A percentile compares a stretch with the other conserved stretches of the same genome.
Evolutionary conservation across 2,329 filamentous ascomycete species (phyloP).

Genomic region (Cercospora beticola): DNA sequence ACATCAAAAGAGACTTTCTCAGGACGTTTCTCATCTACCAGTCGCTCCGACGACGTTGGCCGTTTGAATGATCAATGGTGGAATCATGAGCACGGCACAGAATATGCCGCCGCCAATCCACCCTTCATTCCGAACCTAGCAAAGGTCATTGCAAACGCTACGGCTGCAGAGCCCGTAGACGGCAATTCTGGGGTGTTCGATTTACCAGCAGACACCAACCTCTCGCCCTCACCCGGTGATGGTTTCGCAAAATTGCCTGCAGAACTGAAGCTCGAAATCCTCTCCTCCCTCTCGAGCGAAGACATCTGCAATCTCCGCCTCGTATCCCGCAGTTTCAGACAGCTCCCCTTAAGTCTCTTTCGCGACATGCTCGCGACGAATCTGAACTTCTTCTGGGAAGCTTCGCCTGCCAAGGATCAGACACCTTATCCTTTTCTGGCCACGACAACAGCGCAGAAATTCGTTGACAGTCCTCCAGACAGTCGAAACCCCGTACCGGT

Average conservation of each 20-base stretch:
- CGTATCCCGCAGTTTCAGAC: slow-evolving; percentile 20
- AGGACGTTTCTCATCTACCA: no score
- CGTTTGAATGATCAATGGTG: slow-evolving; percentile 16
- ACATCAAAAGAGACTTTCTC: no score
- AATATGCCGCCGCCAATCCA: slow-evolving; percentile 17
- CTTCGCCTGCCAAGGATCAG: background rate
- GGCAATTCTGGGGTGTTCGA: background rate
- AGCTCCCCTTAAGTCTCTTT: slow-evolving; percentile 18
- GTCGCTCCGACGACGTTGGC: background rate
- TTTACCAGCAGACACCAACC: background rate
- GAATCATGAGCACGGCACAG: slow-evolving; percentile 7
- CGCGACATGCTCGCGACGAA: slow-evolving; percentile 17
- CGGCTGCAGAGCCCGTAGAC: background rate
- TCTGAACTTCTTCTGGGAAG: slow-evolving; percentile 27
- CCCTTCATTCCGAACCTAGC: slow-evolving; percentile 7
- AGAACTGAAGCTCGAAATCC: slow-evolving; percentile 11
- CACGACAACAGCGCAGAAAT: background rate
- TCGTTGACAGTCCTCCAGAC: background rate
- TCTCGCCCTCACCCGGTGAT: slow-evolving; percentile 2
- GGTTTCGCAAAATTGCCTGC: slow-evolving; percentile 11
- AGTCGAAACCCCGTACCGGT: background rate
- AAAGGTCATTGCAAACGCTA: background rate
- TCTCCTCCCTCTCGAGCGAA: background rate
- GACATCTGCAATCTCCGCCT: slow-evolving; percentile 15
- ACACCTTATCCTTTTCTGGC: slow-evolving; percentile 3